Base-by-base conservation (phyloP, 768 basidiomycete species). In the Hericium rajendrae region DNA sequence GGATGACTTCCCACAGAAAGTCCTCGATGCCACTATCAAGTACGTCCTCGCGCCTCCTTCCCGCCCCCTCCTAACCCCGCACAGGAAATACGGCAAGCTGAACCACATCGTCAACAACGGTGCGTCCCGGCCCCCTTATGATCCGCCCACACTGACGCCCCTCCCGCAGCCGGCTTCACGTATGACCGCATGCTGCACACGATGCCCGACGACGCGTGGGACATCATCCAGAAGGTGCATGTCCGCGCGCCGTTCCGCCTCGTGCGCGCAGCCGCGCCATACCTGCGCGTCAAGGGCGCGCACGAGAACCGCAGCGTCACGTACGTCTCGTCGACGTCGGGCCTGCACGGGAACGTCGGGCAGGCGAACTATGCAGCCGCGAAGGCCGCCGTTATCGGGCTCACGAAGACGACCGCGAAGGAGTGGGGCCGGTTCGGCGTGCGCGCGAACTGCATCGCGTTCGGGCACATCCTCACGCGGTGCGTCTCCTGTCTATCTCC, bases 181-280 rank as follows among this genome's bases (percentile, higher is more conserved):
- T 88, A 79, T 64, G 87, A 91, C 77, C 86, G 85, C 70, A 93
- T 93, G 91, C 74, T 91, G 40, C 90, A 91, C 72, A 90, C 88
- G 5, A 90, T 85, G 59, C 83, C 86, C 2, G 91, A 93, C 71
- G 87, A 91, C 48, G 79, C 82, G 1, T 93, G 81, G 67, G 85
- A 90, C 60, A 76, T 92, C 62, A 92, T 92, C 65, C 75, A 86
- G 70, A 88, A 86, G 67, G 83, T 92, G 53, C 91, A 93, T 69
- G 85, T 90, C 64, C 83, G 86, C 53, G 88, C 91, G 2, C 91
- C 91, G 0, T 93, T 92, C 82, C 76, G 89, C 41, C 82, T 93
- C 63, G 76, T 92, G 59, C 82, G 90, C 53, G 85, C 88, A 57
- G 90, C 89, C 4, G 89, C 91, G 13, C 91, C 89, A 11, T 84